These are phyloP conservation scores for Exophiala lecanii-corni DNA, from an alignment of 2,329 filamentous ascomycete genomes.

Conservation along the genomic window DNA sequence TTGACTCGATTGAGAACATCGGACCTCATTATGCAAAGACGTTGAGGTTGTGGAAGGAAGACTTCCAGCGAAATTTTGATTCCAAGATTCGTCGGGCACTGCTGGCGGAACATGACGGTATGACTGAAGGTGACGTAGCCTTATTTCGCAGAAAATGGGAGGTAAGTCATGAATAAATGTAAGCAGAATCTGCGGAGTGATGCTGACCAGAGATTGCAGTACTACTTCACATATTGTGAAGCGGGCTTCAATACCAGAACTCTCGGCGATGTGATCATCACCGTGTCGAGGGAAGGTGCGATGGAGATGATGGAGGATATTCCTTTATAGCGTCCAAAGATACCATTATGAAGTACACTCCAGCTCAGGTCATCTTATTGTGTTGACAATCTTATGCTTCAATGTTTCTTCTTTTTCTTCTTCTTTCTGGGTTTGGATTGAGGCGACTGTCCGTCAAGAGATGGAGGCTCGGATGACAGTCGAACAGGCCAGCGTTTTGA, in stretches of 20 bases:
- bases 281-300: conserved; percentile 49
- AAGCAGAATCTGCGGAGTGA: conserved; percentile 6
- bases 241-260: conserved; percentile 69
- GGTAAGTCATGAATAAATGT: conserved; percentile 36
- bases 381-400: neutral
- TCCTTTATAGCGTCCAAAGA: conserved; percentile 46
- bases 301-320: conserved; percentile 65
- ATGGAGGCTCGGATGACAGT: conserved; percentile 3
- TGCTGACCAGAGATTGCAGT: conserved; percentile 39
- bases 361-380: conserved; percentile 1
- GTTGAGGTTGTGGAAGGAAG: conserved; percentile 63
- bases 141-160: conserved; percentile 70
- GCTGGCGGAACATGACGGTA: conserved; percentile 52
- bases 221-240: conserved; percentile 73
- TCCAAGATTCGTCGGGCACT: conserved; percentile 57
- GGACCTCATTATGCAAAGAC: conserved; percentile 70
- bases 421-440: conserved; percentile 32
- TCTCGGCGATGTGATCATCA: conserved; percentile 68
- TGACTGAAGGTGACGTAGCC: conserved; percentile 59
- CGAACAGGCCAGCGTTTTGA: conserved; percentile 47
- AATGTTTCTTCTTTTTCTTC: conserved; percentile 43
- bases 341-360: neutral
- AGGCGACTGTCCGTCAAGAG: conserved; percentile 1
- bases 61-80: conserved; percentile 61
- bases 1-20: conserved; percentile 67